A percentile compares a stretch with the other conserved stretches of the same genome.
phyloP scores from a whole-genome alignment of 495 filamentous ascomycete species.

The Aspergillus homomorphus region DNA sequence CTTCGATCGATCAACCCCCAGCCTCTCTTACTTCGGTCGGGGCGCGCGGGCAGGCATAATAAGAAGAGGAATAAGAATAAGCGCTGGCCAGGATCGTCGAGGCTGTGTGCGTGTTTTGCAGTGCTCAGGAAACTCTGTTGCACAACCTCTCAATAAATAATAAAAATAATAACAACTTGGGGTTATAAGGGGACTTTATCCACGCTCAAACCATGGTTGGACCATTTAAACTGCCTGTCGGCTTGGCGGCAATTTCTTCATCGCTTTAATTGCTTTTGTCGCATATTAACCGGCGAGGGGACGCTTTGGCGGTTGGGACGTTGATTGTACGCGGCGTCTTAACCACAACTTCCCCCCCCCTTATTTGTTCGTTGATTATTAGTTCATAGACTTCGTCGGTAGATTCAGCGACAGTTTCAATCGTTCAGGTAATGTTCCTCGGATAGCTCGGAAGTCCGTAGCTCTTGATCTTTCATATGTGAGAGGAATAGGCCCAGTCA shows the following conservation, averaged over 20 bases:
- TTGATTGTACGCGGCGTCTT: slow-evolving; percentile 41
- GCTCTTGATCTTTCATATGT: too few species aligned
- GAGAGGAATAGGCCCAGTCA: too few species aligned
- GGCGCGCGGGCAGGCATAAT: background rate
- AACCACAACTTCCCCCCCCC: slow-evolving; percentile 7
- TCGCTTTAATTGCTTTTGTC: background rate
- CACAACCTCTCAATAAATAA: too few species aligned
- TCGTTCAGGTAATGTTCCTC: too few species aligned
- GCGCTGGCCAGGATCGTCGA: background rate
- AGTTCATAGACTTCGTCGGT: too few species aligned
- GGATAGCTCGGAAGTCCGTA: too few species aligned
- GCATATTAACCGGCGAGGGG: background rate
- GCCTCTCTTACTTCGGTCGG: too few species aligned
- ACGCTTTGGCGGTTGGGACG: background rate
- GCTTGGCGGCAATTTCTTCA: background rate
- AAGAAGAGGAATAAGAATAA: background rate
- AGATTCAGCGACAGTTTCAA: too few species aligned
- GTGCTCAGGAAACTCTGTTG: too few species aligned
- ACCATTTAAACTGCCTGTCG: background rate
- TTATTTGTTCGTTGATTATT: too few species aligned
- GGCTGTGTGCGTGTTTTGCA: background rate
- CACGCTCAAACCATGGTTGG: background rate
- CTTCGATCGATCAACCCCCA: too few species aligned
- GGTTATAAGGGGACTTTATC: background rate
- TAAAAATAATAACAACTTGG: background rate